Base-by-base conservation (phyloP, 805 yeast genomes). In the Suhomyces emberorum region DNA sequence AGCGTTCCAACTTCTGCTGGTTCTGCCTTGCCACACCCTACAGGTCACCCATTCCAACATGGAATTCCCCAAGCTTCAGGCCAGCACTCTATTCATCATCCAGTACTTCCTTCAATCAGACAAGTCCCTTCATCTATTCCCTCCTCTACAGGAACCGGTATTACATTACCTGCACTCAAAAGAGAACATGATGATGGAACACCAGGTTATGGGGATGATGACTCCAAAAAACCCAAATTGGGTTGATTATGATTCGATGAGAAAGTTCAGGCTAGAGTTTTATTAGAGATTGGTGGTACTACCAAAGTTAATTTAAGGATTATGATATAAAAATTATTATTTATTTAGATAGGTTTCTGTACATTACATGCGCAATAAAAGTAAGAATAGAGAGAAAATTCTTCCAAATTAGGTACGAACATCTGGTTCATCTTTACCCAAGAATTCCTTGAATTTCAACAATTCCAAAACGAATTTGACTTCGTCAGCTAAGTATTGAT, bases 341-440 rank as follows among this genome's bases (percentile, higher is more conserved):
- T 34, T 33, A 24, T 20, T 15, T 29, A 15, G 34, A 33, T 29
- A 19, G 34, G 15, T 28, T 31, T 24, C 15, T 22, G 28, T 21
- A 31, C 34, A 15, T 23, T 24, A n/a, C 14, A 31, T 11, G 22
- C 4, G 16, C 19, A 8, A 17, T 17, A n/a, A 28, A 19, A 17
- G 19, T 28, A 17, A 11, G 15, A 7, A 7, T 17, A 19, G 31
- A 17, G n/a, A 17, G 11, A 17, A 11, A 9, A 27, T 10, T 6
- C 10, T 7, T 6, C 14, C 6, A 17, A 28, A 17, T 31, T 60
- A 88, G 16, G 98, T 91, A 57, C 73, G 79, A 41, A 91, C 98
- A 53, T 87, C 91, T 19, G 98, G 98, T 58, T 78, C 81, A 27
- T 77, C 86, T 49, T 83, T 82, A 42, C 93, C 95, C 46, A 89